Evolutionary conservation across 2,329 filamentous ascomycete genomes (phyloP).

Genomic region (Alternaria panax): DNA sequence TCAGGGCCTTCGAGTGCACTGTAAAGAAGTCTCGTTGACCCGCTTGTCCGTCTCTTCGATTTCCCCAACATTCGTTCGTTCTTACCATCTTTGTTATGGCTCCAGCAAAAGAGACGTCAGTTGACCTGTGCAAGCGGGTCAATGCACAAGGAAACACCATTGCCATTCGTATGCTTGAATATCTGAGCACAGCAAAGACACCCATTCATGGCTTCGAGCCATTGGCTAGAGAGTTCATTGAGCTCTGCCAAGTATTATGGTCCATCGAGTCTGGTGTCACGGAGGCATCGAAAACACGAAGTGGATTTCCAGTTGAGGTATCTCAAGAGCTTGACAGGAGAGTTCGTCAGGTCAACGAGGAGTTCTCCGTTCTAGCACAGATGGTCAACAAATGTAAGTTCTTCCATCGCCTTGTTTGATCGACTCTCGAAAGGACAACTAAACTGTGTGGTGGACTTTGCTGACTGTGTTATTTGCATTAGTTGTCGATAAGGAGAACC

Average conservation of each 20-base stretch:
- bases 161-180: slow-evolving; percentile 55
- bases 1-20: slow-evolving; percentile 19
- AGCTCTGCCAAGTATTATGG: slow-evolving; percentile 63
- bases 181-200: slow-evolving; percentile 45
- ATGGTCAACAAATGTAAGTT: slow-evolving; percentile 60
- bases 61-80: slow-evolving; percentile 11
- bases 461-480: not conserved
- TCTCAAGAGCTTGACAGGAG: slow-evolving; percentile 70
- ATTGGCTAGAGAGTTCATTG: slow-evolving; percentile 71
- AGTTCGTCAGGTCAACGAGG: slow-evolving; percentile 66
- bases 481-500: slow-evolving; percentile 66
- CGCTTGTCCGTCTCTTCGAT: slow-evolving; percentile 9
- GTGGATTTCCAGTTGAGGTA: slow-evolving; percentile 67
- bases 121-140: slow-evolving; percentile 65
- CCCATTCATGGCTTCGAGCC: slow-evolving; percentile 54
- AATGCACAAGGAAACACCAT: slow-evolving; percentile 63
- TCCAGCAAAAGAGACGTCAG: slow-evolving; percentile 49
- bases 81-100: slow-evolving; percentile 32
- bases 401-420: not conserved
- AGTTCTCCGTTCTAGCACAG: slow-evolving; percentile 70
- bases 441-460: not conserved
- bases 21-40: slow-evolving; percentile 23
- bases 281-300: slow-evolving; percentile 54
- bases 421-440: no score
- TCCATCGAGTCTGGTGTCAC: slow-evolving; percentile 71